Evolutionary conservation across 2,329 filamentous ascomycete genomes (phyloP), one percentile per base, ranked within the genome.

Genomic region (Verticillium isaacii): DNA sequence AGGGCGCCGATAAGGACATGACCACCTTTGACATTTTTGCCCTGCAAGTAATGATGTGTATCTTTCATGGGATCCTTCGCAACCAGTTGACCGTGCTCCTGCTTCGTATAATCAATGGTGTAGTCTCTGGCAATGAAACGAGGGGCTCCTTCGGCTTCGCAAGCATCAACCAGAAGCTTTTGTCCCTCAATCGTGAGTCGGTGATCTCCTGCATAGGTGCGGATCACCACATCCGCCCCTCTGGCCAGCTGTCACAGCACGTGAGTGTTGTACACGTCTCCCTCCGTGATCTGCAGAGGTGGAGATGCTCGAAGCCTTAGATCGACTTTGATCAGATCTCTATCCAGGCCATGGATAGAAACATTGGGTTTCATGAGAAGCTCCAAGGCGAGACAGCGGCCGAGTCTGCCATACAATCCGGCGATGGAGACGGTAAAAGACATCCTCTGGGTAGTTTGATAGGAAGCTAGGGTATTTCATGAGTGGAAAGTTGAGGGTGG

Each of bases 71-170:
- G 69, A 39, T 80, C 76, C 65, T 79, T 79, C 1, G 68, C 61
- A 36, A 71, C 70, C 6, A 74, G 68, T 55, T 77, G 62, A 6
- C 77, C 76, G 3, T 72, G 63, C 56, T 74, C 60, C 6, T 79
- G 68, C 61, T 74, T 75, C 19, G 70, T 73, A 60, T 73, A 80
- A 60, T 79, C 77, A n/a, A 80, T 32, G 0, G 70, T 62, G 64
- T 69, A 80, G 66, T 80, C 77, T 39, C 73, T 74, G 2, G 77
- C 75, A 9, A 80, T 65, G 62, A 78, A 80, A 2, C 77, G 70
- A 19, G 71, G 64, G 7, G 78, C 75, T 0, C 66, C 64, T 2
- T 68, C 70, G 2, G 61, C 68, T 2, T 73, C 72, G 61, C 75
- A 77, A 2, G 73, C 72, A 61, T 80, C 77, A 37, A 80, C 74